phyloP scores from a whole-genome alignment of 176 grass and related monocot species.

The Leersia perrieri region DNA sequence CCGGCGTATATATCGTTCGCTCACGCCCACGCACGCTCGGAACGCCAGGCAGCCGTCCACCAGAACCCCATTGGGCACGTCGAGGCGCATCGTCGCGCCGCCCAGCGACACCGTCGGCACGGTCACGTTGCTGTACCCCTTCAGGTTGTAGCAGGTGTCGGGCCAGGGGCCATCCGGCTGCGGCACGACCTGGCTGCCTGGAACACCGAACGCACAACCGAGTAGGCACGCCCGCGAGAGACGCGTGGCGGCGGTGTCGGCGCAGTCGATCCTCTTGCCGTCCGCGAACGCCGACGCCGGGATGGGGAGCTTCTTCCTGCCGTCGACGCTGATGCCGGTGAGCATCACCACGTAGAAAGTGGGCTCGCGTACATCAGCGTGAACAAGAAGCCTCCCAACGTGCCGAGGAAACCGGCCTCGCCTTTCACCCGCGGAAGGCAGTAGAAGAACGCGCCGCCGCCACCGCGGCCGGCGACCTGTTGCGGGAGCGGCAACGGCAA shows the following conservation, averaged over 20 bases:
- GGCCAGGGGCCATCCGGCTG: not conserved
- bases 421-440: conserved; percentile 55
- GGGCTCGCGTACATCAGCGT: conserved; percentile 29
- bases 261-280: conserved; percentile 61
- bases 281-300: conserved; percentile 20
- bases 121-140: conserved; percentile 20
- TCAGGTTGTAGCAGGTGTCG: conserved; percentile 61
- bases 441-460: conserved; percentile 46
- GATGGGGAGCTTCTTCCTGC: conserved; percentile 32
- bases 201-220: conserved; percentile 41
- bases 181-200: conserved; percentile 27
- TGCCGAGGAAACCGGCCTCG: conserved; percentile 43
- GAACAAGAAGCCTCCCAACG: conserved; percentile 22
- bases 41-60: conserved; percentile 40
- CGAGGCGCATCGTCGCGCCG: conserved; percentile 35
- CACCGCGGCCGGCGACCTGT: not conserved
- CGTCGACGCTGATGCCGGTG: conserved; percentile 47
- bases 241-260: conserved; percentile 43
- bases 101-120: conserved; percentile 48
- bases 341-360: conserved; percentile 53
- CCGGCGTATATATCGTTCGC: not conserved
- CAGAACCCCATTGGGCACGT: conserved; percentile 40
- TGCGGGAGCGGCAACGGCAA: conserved; percentile 25
- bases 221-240: conserved; percentile 44
- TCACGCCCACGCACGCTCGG: too few relatives aligned